Evolutionary conservation across 2,329 filamentous ascomycete species (phyloP), one percentile per base, ranked within the genome.

Genomic region (Sporothrix variecibatus): DNA sequence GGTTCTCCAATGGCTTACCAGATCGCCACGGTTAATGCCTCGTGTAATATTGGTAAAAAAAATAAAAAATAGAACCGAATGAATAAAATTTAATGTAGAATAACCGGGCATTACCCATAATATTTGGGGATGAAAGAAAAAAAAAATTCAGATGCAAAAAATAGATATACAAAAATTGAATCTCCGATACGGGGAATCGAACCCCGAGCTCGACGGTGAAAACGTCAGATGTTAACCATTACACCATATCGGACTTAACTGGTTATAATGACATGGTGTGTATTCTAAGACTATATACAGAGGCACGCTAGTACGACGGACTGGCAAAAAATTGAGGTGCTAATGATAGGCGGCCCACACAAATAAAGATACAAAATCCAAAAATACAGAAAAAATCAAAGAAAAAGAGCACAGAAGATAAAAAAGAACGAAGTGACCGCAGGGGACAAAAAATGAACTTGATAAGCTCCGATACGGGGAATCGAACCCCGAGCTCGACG

Each of bases 191-290:
- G 75, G 75, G 75, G 75, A 76, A 76, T 76, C 75, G 75, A 76
- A 76, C 75, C 75, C 75, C 75, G 75, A 76, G 75, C 75, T 73
- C 75, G 75, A 76, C 75, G 75, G 75, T 76, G 75, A 76, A 74
- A 76, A 74, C 75, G 75, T 76, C 75, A 74, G 75, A 76, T 76
- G 75, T 76, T 76, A 75, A 68, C 75, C 75, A 76, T 76, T 76
- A 76, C 75, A 76, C 75, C 75, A 76, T 76, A 76, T 76, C 75
- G 75, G 75, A 76, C 72, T 64, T 71, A 58, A 53, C 28, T 34
- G 38, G 60, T 60, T 67, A 20, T 65, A 43, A 1, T 15, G n/a
- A 1, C 7, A 28, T 11, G 1, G 9, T 12, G 43, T 12, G 6
- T 20, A 46, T 17, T 46, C 5, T 49, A 11, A 8, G 43, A 1